phyloP scores from a whole-genome alignment of 75 land plant species.

The Pseudotsuga menziesii region DNA sequence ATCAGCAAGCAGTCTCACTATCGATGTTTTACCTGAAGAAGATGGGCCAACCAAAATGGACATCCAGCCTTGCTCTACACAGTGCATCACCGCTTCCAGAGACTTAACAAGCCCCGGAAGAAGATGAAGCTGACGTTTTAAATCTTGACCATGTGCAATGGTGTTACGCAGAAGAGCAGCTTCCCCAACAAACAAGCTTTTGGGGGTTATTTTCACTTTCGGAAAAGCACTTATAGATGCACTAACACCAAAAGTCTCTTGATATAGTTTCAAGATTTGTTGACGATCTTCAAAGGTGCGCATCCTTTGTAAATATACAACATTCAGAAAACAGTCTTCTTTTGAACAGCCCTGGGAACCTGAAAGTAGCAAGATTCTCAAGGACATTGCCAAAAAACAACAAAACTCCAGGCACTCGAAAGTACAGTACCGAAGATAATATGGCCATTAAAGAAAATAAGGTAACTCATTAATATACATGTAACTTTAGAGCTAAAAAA shows the following conservation, averaged over 20 bases:
- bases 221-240: constrained; percentile 55
- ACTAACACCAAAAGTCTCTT: constrained; percentile 59
- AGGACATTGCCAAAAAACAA: neutral
- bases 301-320: constrained; percentile 88
- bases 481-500: neutral
- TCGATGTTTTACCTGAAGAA: constrained; percentile 88
- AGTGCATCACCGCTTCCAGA: constrained; percentile 73
- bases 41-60: constrained; percentile 92
- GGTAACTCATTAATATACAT: neutral
- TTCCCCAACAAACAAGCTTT: constrained; percentile 48
- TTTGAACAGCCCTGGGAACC: constrained; percentile 32
- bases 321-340: constrained; percentile 40
- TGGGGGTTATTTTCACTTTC: constrained; percentile 35
- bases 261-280: constrained; percentile 63
- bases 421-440: neutral
- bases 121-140: constrained; percentile 40
- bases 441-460: neutral
- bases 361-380: constrained; percentile 8
- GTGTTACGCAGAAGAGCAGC: constrained; percentile 38
- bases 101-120: constrained; percentile 54
- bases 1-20: constrained; percentile 72
- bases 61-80: constrained; percentile 80
- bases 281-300: constrained; percentile 69
- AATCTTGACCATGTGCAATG: constrained; percentile 26
- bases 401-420: neutral